Evolutionary conservation across 164 flowering plant genomes (phyloP).

Genomic region (Santalum album): DNA sequence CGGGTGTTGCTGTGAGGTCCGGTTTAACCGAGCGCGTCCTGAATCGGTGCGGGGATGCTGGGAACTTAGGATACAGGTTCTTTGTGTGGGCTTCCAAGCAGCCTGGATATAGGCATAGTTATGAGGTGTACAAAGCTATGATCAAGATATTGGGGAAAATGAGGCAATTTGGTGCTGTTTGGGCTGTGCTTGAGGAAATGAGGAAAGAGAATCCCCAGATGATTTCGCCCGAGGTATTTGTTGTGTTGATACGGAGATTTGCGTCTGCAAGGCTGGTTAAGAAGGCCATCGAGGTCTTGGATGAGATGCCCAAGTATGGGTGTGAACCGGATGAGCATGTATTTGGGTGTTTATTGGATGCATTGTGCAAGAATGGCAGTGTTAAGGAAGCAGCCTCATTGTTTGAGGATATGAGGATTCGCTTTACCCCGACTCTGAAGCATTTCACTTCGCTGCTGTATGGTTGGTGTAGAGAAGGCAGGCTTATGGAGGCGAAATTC

Average conservation of each 20-base stretch:
- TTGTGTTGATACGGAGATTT: slow-evolving; percentile 77
- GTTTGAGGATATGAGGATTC: slow-evolving; percentile 71
- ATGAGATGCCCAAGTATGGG: slow-evolving; percentile 90
- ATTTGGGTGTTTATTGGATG: slow-evolving; percentile 87
- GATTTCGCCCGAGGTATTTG: slow-evolving; percentile 56
- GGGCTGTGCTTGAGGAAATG: slow-evolving; percentile 91
- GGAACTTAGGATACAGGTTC: slow-evolving; percentile 69
- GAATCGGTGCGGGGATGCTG: slow-evolving; percentile 86
- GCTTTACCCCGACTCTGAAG: slow-evolving; percentile 55
- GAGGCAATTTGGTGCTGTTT: slow-evolving; percentile 86
- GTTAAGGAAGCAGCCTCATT: slow-evolving; percentile 78
- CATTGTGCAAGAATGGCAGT: slow-evolving; percentile 80
- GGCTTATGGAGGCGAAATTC: slow-evolving; percentile 74
- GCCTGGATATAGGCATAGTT: slow-evolving; percentile 60
- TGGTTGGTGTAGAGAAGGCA: slow-evolving; percentile 89
- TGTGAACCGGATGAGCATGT: slow-evolving; percentile 77
- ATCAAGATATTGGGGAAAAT: slow-evolving; percentile 64
- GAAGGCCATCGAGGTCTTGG: slow-evolving; percentile 76
- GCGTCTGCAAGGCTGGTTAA: slow-evolving; percentile 76
- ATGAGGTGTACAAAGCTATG: slow-evolving; percentile 74
- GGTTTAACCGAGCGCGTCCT: slow-evolving; percentile 65
- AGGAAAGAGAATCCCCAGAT: slow-evolving; percentile 51
- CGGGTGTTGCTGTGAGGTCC: slow-evolving; percentile 39
- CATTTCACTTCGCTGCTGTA: slow-evolving; percentile 77
- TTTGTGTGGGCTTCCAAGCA: slow-evolving; percentile 81